Base-by-base conservation (phyloP, 2,329 filamentous ascomycete genomes). In the Exutisphaerella laricina region DNA sequence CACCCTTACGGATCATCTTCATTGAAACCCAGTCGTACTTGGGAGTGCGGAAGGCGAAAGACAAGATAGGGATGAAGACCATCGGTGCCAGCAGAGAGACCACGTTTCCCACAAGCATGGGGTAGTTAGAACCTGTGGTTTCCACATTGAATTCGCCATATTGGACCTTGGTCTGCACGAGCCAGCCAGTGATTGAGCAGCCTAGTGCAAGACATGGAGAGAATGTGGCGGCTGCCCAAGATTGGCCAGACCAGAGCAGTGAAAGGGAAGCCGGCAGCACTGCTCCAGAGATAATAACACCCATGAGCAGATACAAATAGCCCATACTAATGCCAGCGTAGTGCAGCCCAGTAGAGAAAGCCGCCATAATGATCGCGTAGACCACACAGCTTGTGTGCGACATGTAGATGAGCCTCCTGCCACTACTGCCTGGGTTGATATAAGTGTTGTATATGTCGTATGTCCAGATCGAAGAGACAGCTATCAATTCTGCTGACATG, bases 391-490 rank as follows among this genome's bases (percentile, higher is more conserved):
- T 78, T 25, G 74, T 66, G 63, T 95, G 85, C 18, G 79, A 87
- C 68, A 89, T 84, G 66, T 81, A 85, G 37, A 95, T 89, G 4
- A 95, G 77, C 23, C 77, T 77, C 58, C 78, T 82, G 13, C 88
- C 88, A 39, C 77, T 82, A 5, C 88, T 88, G 0, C 68, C 61
- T 0, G 88, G 88, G 50, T 92, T 84, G 68, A 94, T 76, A 62
- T 94, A 94, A 1, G 85, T 88, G 49, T 88, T 82, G 67, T 92
- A 94, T 52, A 92, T 75, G 59, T 94, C 88, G 62, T 92, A 94
- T 0, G 88, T 94, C 66, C 82, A 81, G 65, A 94, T 94, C 6
- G 84, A 88, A 1, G 85, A 90, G 1, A 94, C 86, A 2, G 88
- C 86, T 45, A 95, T 90, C 4, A 94, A 70, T 62, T 94, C 85